Evolutionary conservation across 257 asterid species (phyloP).

Genomic region (Nicotiana benthamiana): DNA sequence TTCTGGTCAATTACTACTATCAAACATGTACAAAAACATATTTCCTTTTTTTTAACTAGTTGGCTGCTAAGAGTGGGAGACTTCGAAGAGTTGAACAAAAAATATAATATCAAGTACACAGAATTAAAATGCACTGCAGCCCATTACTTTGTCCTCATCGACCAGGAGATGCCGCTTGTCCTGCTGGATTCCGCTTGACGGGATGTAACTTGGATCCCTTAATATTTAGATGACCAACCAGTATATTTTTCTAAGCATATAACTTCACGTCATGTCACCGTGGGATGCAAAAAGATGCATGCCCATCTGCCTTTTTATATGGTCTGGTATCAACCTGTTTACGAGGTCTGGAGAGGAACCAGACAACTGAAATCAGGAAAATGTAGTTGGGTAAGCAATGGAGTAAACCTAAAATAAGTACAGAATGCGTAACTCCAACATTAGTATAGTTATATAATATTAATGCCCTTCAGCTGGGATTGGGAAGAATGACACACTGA

Average conservation of each 20-base stretch:
- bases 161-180: background rate
- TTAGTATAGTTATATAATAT: background rate
- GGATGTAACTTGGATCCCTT: slow-evolving; percentile 6
- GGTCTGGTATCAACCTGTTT: slow-evolving; percentile 83
- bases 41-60: background rate
- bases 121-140: slow-evolving; percentile 5
- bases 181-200: background rate
- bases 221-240: background rate
- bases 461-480: background rate
- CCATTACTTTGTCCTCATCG: background rate
- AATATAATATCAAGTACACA: background rate
- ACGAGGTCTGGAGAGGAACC: slow-evolving; percentile 75
- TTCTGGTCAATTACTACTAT: slow-evolving; percentile 2
- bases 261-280: slow-evolving; percentile 41
- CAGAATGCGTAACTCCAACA: background rate
- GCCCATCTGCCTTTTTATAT: slow-evolving; percentile 73
- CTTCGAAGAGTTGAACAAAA: background rate
- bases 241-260: background rate
- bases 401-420: background rate
- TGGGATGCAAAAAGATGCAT: slow-evolving; percentile 54
- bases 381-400: background rate
- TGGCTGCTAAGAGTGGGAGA: background rate
- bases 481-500: background rate
- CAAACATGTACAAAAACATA: slow-evolving; percentile 8
- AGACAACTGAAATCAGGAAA: slow-evolving; percentile 35